A percentile compares a stretch with the other conserved stretches of the same genome.
Conservation (phyloP, 371 early-diverging fungal species). For the Actinomortierella wolfii region DNA sequence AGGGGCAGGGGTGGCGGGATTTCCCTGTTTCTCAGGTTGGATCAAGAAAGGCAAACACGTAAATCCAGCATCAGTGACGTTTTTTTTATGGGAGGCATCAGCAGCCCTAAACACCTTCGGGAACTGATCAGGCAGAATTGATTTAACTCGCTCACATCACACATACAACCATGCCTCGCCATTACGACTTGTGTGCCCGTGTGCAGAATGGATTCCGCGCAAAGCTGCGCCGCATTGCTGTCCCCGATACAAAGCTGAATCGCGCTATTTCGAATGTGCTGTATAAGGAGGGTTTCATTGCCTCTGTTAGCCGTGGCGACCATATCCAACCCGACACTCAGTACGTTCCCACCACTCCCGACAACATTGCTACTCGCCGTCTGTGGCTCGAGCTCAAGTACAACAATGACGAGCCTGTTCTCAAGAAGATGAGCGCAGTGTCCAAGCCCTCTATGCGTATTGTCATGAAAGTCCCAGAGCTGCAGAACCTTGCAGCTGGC, state of each 20-base stretch:
- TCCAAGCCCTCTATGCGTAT: slow-evolving; percentile 87
- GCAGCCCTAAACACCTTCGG: no score
- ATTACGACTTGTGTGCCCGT: slow-evolving; percentile 91
- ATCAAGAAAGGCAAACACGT: neutral
- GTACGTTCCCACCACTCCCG: slow-evolving; percentile 79
- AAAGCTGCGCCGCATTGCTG: slow-evolving; percentile 78
- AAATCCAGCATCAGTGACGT: neutral
- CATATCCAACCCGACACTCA: slow-evolving; percentile 70
- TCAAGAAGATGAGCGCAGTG: slow-evolving; percentile 72
- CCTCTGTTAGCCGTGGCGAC: slow-evolving; percentile 81
- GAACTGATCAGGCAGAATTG: no score
- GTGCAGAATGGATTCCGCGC: slow-evolving; percentile 91
- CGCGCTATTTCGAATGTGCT: slow-evolving; percentile 83
- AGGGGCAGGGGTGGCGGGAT: neutral
- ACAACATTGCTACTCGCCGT: slow-evolving; percentile 85
- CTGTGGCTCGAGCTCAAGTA: slow-evolving; percentile 96
- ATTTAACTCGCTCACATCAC: neutral
- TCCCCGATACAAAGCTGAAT: slow-evolving; percentile 92
- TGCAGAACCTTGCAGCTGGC: slow-evolving; percentile 74
- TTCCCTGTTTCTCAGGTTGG: no score
- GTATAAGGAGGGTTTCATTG: slow-evolving; percentile 91
- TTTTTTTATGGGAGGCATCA: no score
- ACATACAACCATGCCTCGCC: slow-evolving; percentile 67
- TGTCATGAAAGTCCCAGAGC: slow-evolving; percentile 78
- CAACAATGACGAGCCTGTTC: slow-evolving; percentile 81